Percentiles rank a stretch among this genome's conserved stretches.
Conservation (phyloP, 2,329 filamentous ascomycete species). For the Diaporthe nobilis region DNA sequence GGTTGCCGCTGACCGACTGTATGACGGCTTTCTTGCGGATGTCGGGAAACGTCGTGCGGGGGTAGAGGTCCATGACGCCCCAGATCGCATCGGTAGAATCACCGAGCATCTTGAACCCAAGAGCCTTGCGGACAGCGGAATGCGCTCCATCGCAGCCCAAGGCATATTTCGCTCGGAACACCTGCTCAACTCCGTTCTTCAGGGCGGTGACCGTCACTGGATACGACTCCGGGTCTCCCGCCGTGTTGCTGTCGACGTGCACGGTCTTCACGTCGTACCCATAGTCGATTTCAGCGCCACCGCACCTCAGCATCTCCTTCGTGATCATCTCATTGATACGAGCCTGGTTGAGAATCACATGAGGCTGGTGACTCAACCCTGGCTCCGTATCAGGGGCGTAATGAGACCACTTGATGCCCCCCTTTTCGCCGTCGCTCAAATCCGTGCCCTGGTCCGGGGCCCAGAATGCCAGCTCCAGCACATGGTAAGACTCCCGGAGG, state of each 20-base stretch:
- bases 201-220: constrained; percentile 60
- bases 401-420: constrained; percentile 60
- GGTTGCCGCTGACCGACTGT: constrained; percentile 66
- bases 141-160: constrained; percentile 66
- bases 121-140: constrained; percentile 63
- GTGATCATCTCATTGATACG: constrained; percentile 69
- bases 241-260: constrained; percentile 60
- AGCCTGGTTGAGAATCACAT: constrained; percentile 71
- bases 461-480: constrained; percentile 72
- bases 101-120: constrained; percentile 71
- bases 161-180: constrained; percentile 64
- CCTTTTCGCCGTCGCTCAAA: not conserved
- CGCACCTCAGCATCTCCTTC: constrained; percentile 59
- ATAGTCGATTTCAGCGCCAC: constrained; percentile 64
- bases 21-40: constrained; percentile 70
- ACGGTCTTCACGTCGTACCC: constrained; percentile 65
- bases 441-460: constrained; percentile 48
- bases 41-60: constrained; percentile 72
- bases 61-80: constrained; percentile 70
- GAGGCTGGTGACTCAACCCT: constrained; percentile 66
- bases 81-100: constrained; percentile 70
- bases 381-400: constrained; percentile 67
- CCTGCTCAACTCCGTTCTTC: constrained; percentile 56
- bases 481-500: constrained; percentile 70
- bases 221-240: constrained; percentile 55